Percentiles rank a stretch among this genome's conserved stretches.
phyloP scores from a whole-genome alignment of 352 stramenopile genomes.

The Phytophthora citrophthora region DNA sequence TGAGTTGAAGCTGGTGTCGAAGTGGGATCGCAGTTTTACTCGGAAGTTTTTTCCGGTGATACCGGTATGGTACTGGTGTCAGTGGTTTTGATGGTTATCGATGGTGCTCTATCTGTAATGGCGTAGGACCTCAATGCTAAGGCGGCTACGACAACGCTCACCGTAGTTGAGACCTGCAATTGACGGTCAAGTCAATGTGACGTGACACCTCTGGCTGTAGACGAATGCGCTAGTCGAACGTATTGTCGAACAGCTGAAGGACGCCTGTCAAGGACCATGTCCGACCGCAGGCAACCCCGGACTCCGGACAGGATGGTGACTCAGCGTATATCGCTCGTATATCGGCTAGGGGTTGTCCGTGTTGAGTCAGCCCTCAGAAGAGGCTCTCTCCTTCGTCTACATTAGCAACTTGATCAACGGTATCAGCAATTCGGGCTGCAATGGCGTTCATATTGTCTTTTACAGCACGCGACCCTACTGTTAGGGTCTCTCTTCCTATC shows the following conservation, averaged over 20 bases:
- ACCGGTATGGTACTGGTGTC: conserved; percentile 8
- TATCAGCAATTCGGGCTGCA: no score
- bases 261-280: conserved; percentile 7
- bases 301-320: conserved; percentile 19
- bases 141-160: not conserved
- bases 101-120: not conserved
- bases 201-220: conserved; percentile 4
- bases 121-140: no score
- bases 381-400: not conserved
- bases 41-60: not conserved
- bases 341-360: conserved; percentile 2
- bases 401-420: no score
- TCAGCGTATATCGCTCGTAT: conserved; percentile 12
- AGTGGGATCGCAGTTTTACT: conserved; percentile 11
- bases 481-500: no score
- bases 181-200: not conserved
- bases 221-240: conserved; percentile 30
- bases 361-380: conserved; percentile 28
- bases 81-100: not conserved
- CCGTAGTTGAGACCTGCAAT: not conserved
- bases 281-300: conserved; percentile 1
- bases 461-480: not conserved
- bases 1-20: conserved; percentile 24
- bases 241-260: conserved; percentile 21
- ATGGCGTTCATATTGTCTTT: no score